Percentiles rank a stretch among this genome's conserved stretches.
Evolutionary conservation across 1,139 yeast genomes (phyloP).

Genomic region (Kodamaea arcana): DNA sequence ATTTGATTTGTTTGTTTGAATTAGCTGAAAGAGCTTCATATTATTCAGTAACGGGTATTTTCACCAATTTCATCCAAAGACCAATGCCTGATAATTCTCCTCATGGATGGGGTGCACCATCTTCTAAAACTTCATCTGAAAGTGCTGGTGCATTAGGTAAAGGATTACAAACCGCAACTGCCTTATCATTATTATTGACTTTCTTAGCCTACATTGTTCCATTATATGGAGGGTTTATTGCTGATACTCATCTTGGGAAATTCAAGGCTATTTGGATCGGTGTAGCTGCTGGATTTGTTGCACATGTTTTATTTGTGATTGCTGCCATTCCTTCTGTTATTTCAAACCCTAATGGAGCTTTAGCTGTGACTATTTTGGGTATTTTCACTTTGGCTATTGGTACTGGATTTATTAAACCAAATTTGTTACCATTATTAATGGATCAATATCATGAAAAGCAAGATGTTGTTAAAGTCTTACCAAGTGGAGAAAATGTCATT

Average conservation of each 20-base stretch:
- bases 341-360: constrained; percentile 14
- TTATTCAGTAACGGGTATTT: constrained; percentile 16
- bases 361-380: constrained; percentile 17
- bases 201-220: constrained; percentile 21
- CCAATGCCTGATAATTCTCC: constrained; percentile 17
- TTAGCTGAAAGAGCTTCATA: constrained; percentile 24
- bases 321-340: constrained; percentile 19
- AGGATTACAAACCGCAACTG: constrained; percentile 17
- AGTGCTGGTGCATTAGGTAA: constrained; percentile 20
- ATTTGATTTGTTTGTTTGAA: constrained; percentile 19
- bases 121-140: constrained; percentile 7
- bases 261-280: constrained; percentile 22
- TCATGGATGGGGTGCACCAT: constrained; percentile 16
- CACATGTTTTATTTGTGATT: constrained; percentile 21
- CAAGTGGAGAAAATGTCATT: constrained; percentile 63
- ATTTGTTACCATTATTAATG: constrained; percentile 48
- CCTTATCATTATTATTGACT: constrained; percentile 17
- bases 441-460: constrained; percentile 51
- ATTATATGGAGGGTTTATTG: constrained; percentile 20
- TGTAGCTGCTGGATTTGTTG: constrained; percentile 20
- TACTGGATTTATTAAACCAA: constrained; percentile 51
- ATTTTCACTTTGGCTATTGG: constrained; percentile 24
- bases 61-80: constrained; percentile 20
- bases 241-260: constrained; percentile 19
- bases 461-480: constrained; percentile 55